These are phyloP conservation scores for Spizellomyces sp. DNA, from an alignment of 192 early-diverging fungal genomes.

Conservation along the genomic window DNA sequence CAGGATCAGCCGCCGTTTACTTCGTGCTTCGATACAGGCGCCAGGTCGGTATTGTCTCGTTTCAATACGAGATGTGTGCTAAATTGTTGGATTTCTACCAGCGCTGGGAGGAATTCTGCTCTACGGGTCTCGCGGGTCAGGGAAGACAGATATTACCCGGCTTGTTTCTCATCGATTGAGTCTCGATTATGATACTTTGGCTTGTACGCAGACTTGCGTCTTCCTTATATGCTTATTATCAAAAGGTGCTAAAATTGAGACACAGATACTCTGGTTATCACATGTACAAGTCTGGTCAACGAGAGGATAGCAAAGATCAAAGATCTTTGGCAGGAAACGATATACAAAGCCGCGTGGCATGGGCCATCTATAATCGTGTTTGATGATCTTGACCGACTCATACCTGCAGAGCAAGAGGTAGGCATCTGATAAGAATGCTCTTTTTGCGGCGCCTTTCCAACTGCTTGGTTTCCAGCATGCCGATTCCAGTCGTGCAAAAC, in stretches of 20 bases:
- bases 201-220: slow-evolving; percentile 29
- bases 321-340: slow-evolving; percentile 58
- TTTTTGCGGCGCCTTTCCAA: not conserved
- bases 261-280: slow-evolving; percentile 65
- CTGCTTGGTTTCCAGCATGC: slow-evolving; percentile 40
- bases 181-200: slow-evolving; percentile 20
- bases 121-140: slow-evolving; percentile 40
- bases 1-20: not conserved
- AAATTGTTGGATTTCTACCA: slow-evolving; percentile 1
- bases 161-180: slow-evolving; percentile 24
- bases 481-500: slow-evolving; percentile 64
- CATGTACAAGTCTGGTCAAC: slow-evolving; percentile 68
- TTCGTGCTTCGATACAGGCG: not conserved
- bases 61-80: too few species aligned
- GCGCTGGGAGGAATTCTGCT: slow-evolving; percentile 41
- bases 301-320: slow-evolving; percentile 63
- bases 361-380: slow-evolving; percentile 73
- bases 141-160: slow-evolving; percentile 40
- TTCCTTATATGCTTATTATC: slow-evolving; percentile 11
- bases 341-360: slow-evolving; percentile 69
- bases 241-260: not conserved
- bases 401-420: slow-evolving; percentile 75
- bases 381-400: slow-evolving; percentile 75
- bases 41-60: not conserved
- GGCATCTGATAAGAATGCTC: not conserved